A percentile compares a stretch with the other conserved stretches of the same genome.
phyloP scores from a whole-genome alignment of 352 stramenopile genomes.

The Thraustotheca clavata region DNA sequence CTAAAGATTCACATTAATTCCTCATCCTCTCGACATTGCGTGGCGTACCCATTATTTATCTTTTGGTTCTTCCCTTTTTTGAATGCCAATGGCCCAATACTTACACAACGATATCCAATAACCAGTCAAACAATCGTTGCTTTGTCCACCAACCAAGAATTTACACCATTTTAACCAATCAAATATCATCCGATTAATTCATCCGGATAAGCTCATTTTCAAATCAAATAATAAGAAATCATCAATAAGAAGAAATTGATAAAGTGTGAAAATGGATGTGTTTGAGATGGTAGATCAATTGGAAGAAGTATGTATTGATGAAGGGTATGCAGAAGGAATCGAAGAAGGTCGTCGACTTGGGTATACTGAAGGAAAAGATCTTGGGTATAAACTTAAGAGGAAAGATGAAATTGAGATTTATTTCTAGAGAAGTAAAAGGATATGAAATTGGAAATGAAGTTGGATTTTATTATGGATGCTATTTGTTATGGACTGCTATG shows the following conservation, averaged over 20 bases:
- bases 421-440: slow-evolving; percentile 53
- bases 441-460: slow-evolving; percentile 74
- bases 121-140: slow-evolving; percentile 15
- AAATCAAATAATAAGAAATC: background rate
- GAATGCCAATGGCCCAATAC: background rate
- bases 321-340: slow-evolving; percentile 47
- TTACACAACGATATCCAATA: background rate
- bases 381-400: slow-evolving; percentile 1
- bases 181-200: background rate
- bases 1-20: no score
- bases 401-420: background rate
- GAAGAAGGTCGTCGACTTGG: slow-evolving; percentile 68
- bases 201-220: slow-evolving; percentile 1
- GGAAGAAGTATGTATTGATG: slow-evolving; percentile 46
- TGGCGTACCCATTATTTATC: slow-evolving; percentile 22
- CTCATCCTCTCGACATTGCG: no score
- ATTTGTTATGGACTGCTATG: slow-evolving; percentile 56
- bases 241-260: background rate
- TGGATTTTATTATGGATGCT: slow-evolving; percentile 76
- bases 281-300: slow-evolving; percentile 9
- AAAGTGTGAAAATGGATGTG: background rate
- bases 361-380: slow-evolving; percentile 22
- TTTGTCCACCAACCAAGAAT: slow-evolving; percentile 19
- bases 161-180: slow-evolving; percentile 9
- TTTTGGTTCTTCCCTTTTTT: slow-evolving; percentile 22